These are phyloP conservation scores for Graphilbum fragrans DNA, from an alignment of 2,329 filamentous ascomycete genomes.

Conservation along the genomic window DNA sequence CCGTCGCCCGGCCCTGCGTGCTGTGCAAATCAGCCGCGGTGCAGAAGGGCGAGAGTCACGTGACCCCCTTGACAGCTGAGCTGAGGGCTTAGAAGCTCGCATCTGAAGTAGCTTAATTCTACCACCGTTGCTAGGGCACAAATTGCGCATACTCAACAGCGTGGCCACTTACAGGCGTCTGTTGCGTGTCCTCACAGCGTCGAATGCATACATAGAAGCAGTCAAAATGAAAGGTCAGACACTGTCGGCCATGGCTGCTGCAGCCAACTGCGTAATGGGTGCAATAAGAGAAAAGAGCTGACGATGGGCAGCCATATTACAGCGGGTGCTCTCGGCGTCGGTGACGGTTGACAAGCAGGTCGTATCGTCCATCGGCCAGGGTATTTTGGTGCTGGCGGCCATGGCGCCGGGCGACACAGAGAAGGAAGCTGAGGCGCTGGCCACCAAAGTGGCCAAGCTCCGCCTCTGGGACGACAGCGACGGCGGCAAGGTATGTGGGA, in stretches of 20 bases:
- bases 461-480: constrained; percentile 81
- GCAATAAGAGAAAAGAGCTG: neutral
- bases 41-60: too few relatives aligned
- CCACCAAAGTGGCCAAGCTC: constrained; percentile 76
- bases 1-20: too few relatives aligned
- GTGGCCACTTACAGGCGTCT: too few relatives aligned
- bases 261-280: too few relatives aligned
- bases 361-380: constrained; percentile 82
- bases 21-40: too few relatives aligned
- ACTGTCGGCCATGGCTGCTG: neutral
- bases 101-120: too few relatives aligned
- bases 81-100: too few relatives aligned
- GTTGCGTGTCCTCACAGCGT: neutral
- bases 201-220: too few relatives aligned
- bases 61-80: too few relatives aligned
- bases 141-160: too few relatives aligned
- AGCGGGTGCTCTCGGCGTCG: constrained; percentile 88
- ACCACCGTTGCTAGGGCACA: too few relatives aligned
- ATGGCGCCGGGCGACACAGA: constrained; percentile 82
- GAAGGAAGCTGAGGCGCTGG: constrained; percentile 75
- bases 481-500: constrained; percentile 44
- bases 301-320: constrained; percentile 63
- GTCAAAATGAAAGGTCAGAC: neutral
- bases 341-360: constrained; percentile 88
- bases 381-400: constrained; percentile 82